These are phyloP conservation scores for Linum trigynum DNA, from an alignment of 345 rosid genomes.

Conservation along the genomic window DNA sequence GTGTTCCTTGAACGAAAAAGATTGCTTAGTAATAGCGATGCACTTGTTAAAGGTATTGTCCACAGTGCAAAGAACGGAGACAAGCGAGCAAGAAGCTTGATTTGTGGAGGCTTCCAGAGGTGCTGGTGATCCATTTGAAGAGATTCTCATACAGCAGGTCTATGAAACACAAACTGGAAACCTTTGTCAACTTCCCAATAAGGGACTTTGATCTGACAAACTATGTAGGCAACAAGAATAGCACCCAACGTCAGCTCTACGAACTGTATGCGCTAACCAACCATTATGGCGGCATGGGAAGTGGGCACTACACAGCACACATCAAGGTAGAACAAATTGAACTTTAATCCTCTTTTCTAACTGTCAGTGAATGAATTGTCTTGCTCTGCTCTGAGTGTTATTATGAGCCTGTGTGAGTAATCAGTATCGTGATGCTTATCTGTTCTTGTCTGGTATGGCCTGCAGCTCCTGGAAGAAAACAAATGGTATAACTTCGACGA, in stretches of 20 bases:
- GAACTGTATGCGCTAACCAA: constrained; percentile 91
- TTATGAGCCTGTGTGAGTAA: no score
- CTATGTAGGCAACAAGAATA: constrained; percentile 82
- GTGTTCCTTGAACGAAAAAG: no score
- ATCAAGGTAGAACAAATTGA: constrained; percentile 52
- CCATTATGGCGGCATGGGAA: constrained; percentile 98
- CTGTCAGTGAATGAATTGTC: not conserved
- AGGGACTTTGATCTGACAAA: constrained; percentile 81
- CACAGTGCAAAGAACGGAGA: constrained; percentile 84
- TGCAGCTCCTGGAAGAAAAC: constrained; percentile 88
- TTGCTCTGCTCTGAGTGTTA: not conserved
- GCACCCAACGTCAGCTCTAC: constrained; percentile 65
- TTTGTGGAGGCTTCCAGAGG: constrained; percentile 97
- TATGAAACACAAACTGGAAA: constrained; percentile 93
- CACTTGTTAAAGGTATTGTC: constrained; percentile 65
- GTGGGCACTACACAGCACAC: constrained; percentile 94
- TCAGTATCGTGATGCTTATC: no score
- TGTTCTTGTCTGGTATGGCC: not conserved
- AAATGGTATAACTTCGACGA: constrained; percentile 97
- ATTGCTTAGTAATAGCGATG: not conserved
- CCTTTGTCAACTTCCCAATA: constrained; percentile 86
- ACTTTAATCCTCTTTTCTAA: no score
- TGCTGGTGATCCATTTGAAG: constrained; percentile 88
- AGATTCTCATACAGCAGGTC: constrained; percentile 97
- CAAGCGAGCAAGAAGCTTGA: constrained; percentile 99